Base-by-base conservation (phyloP, 2,329 filamentous ascomycete genomes). In the Raffaelea ambrosiae region DNA sequence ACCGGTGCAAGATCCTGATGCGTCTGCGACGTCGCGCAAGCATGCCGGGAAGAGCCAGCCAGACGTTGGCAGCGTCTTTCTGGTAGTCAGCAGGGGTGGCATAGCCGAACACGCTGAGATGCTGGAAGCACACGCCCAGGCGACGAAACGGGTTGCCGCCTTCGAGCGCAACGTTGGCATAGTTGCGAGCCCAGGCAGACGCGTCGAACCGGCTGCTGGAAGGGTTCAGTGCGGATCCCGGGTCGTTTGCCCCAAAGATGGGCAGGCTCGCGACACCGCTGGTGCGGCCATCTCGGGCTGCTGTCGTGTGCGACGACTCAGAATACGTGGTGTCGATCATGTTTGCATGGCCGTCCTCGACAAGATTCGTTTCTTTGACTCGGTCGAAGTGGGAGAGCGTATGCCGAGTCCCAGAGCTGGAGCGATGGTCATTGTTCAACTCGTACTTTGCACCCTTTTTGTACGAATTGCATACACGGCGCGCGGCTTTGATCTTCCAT, bases 41-140 rank as follows among this genome's bases (percentile, higher is more conserved):
- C n/a, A 70, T 47, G 5, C 66, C 66, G 1, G 64, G 63, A 0
- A 63, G 55, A 40, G 76, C 73, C 3, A 83, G 61, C 66, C 74
- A 78, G 47, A 82, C 66, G 53, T 83, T 84, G 51, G 65, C 69
- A 36, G 84, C 78, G 53, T 81, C 74, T 64, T 80, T 81, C 59
- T 87, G 83, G 62, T 82, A 87, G 60, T 86, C 83, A 1, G 81
- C 84, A 1, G 76, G 69, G 33, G 73, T 74, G 36, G 82, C 81
- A 55, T 74, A 86, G 35, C 83, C 82, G 58, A 81, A 78, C 4
- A 86, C 79, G 50, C 77, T 84, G 46, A 87, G 66, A 57, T 85
- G 75, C 61, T 77, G 75, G 65, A 83, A 87, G 41, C 73, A 72
- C 40, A 87, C 70, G 40, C 83, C 83, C 1, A 77, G 73, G 13